These are phyloP conservation scores for Salix brachista DNA, from an alignment of 345 rosid species.

Conservation along the genomic window DNA sequence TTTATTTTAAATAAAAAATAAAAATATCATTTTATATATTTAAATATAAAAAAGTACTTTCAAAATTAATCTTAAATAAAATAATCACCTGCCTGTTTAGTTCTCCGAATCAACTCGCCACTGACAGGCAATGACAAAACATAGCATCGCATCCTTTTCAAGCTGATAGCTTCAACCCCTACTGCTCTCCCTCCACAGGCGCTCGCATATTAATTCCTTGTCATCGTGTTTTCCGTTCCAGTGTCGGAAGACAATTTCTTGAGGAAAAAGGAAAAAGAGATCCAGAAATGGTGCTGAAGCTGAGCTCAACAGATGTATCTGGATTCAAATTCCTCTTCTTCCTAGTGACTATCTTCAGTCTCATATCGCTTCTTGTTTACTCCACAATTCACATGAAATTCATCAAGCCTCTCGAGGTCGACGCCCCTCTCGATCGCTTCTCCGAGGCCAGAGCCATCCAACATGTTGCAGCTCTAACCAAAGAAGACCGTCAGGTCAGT, in stretches of 20 bases:
- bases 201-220: no score
- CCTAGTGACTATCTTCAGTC: constrained; percentile 50
- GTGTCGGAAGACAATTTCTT: not conserved
- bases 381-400: constrained; percentile 56
- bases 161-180: not conserved
- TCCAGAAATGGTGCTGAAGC: constrained; percentile 42
- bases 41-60: no score
- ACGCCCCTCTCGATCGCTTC: constrained; percentile 89
- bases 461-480: constrained; percentile 69
- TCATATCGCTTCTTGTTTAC: constrained; percentile 61
- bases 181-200: not conserved
- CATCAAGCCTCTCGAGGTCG: constrained; percentile 56
- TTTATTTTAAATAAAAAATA: no score
- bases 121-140: not conserved
- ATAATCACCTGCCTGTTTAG: no score
- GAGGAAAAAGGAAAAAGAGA: not conserved
- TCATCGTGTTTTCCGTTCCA: not conserved
- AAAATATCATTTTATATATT: no score
- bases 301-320: constrained; percentile 49
- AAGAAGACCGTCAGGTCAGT: constrained; percentile 79
- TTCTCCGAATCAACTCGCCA: not conserved
- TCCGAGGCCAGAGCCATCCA: constrained; percentile 88
- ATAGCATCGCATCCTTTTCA: not conserved
- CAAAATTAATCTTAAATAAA: no score
- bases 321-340: constrained; percentile 61